Conservation (phyloP, 306 rosid species). For the Sicyos edulis region DNA sequence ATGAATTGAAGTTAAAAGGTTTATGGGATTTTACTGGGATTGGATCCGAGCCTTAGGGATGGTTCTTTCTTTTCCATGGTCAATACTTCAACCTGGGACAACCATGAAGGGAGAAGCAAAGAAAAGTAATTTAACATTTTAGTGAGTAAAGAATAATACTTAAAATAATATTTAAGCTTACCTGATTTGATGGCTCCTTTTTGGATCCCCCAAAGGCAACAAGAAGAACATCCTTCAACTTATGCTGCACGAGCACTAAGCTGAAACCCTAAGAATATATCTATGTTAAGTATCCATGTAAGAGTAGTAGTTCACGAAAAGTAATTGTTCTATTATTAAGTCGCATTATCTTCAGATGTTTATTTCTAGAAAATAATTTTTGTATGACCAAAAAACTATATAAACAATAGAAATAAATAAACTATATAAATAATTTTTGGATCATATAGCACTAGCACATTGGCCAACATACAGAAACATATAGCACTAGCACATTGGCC, state of each 20-base stretch:
- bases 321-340: neutral
- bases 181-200: constrained; percentile 91
- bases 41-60: constrained; percentile 38
- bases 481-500: neutral
- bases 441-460: no score
- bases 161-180: constrained; percentile 4
- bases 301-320: constrained; percentile 18
- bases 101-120: neutral
- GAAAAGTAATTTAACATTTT: constrained; percentile 8
- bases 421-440: no score
- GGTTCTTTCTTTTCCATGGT: constrained; percentile 60
- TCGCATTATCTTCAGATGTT: neutral
- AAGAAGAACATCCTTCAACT: constrained; percentile 88
- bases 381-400: neutral
- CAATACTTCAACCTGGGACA: constrained; percentile 67
- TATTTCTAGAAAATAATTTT: neutral
- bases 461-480: no score
- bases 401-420: no score
- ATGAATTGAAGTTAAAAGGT: constrained; percentile 42
- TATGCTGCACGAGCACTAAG: constrained; percentile 66
- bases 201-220: constrained; percentile 92
- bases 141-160: neutral
- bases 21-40: constrained; percentile 49
- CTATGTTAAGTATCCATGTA: constrained; percentile 19
- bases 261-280: constrained; percentile 71